phyloP scores from a whole-genome alignment of 2,329 filamentous ascomycete species.

The Ceratocystis huliohia region DNA sequence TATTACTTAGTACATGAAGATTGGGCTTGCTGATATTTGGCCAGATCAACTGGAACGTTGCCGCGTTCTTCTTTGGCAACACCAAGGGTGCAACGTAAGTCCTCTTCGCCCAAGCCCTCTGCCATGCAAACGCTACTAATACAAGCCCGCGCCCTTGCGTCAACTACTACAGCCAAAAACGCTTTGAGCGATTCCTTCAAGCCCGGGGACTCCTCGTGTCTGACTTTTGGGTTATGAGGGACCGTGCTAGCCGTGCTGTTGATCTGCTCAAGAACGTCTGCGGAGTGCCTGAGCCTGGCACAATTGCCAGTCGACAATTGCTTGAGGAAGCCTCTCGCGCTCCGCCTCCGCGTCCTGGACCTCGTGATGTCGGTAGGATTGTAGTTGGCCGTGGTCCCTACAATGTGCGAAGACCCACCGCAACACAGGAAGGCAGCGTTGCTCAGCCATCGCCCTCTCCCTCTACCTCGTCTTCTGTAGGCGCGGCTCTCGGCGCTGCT shows the following conservation, averaged over 20 bases:
- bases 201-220: slow-evolving; percentile 36
- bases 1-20: neutral
- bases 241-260: slow-evolving; percentile 16
- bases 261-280: slow-evolving; percentile 19
- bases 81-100: slow-evolving; percentile 57
- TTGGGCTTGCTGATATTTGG: neutral
- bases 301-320: slow-evolving; percentile 15
- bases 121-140: slow-evolving; percentile 1
- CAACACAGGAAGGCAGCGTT: neutral
- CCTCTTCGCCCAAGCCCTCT: neutral
- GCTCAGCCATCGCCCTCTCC: neutral
- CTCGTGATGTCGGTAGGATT: slow-evolving; percentile 16
- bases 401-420: neutral
- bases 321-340: slow-evolving; percentile 16
- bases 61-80: slow-evolving; percentile 20
- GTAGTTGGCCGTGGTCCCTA: slow-evolving; percentile 2
- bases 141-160: neutral
- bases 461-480: neutral
- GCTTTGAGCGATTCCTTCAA: slow-evolving; percentile 55
- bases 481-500: neutral
- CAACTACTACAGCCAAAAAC: slow-evolving; percentile 42
- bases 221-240: slow-evolving; percentile 20
- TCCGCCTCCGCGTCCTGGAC: slow-evolving; percentile 12
- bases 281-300: slow-evolving; percentile 21
- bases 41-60: slow-evolving; percentile 48